A percentile compares a stretch with the other conserved stretches of the same genome.
Conservation (phyloP, 139 green algal species). For the Chlorella sorokiniana region DNA sequence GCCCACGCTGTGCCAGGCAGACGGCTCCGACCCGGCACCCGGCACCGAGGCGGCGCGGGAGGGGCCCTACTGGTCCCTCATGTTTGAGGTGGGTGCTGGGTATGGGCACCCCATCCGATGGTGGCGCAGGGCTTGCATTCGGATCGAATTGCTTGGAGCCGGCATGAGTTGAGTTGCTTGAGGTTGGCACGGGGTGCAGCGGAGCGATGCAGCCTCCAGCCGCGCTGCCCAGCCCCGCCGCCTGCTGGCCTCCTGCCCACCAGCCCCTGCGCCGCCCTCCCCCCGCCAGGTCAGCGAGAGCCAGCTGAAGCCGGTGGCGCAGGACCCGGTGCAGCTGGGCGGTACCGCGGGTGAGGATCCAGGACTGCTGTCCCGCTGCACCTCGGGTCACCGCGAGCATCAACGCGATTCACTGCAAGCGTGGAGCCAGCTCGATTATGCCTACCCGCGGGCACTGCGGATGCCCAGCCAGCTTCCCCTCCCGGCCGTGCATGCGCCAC, state of each 20-base stretch:
- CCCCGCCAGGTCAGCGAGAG: slow-evolving; percentile 49
- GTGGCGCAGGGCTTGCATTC: background rate
- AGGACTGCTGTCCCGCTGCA: background rate
- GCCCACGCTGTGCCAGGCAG: slow-evolving; percentile 75
- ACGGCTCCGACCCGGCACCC: slow-evolving; percentile 44
- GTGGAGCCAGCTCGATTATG: too few relatives aligned
- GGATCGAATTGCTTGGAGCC: background rate
- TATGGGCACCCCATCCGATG: background rate
- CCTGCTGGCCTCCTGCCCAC: background rate
- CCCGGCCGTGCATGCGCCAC: too few relatives aligned
- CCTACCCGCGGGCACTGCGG: too few relatives aligned
- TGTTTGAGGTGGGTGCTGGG: slow-evolving; percentile 82
- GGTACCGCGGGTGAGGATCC: slow-evolving; percentile 47
- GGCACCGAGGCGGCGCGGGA: slow-evolving; percentile 18
- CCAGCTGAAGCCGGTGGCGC: slow-evolving; percentile 75
- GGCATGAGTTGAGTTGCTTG: too few relatives aligned
- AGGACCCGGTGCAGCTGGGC: slow-evolving; percentile 61
- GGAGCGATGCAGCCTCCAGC: background rate
- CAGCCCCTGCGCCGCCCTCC: background rate
- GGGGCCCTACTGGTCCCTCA: slow-evolving; percentile 91
- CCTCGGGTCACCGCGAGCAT: too few relatives aligned
- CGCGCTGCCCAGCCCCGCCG: background rate
- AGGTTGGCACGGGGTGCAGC: background rate
- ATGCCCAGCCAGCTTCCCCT: too few relatives aligned
- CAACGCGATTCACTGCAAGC: too few relatives aligned